These are phyloP conservation scores for Rhododendron griersonianum DNA, from an alignment of 148 eudicot genomes.

Conservation along the genomic window DNA sequence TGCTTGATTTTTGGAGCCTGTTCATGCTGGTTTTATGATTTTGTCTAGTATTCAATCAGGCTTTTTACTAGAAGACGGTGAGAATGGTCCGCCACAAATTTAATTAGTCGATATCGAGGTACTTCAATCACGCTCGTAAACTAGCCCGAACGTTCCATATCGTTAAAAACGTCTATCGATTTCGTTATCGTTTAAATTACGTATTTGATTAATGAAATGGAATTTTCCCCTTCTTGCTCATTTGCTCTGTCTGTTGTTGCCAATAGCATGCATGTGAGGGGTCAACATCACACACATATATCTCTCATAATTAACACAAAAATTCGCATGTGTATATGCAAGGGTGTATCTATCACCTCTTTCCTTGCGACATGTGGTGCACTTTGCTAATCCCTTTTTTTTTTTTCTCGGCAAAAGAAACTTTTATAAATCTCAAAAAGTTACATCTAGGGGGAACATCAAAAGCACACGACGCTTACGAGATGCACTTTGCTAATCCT, in stretches of 20 bases:
- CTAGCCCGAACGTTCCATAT: background rate
- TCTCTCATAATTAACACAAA: no score
- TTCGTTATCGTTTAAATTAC: no score
- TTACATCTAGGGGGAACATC: no score
- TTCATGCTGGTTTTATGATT: background rate
- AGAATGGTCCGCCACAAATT: background rate
- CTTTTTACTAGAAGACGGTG: background rate
- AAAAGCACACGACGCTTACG: no score
- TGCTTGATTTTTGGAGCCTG: background rate
- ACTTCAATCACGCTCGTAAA: background rate
- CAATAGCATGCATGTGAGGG: background rate
- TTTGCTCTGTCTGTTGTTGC: background rate
- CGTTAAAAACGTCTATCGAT: no score
- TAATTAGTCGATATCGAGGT: no score
- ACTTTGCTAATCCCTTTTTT: background rate
- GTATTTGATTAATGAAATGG: background rate
- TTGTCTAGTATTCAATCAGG: background rate
- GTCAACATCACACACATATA: background rate
- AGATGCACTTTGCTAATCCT: background rate
- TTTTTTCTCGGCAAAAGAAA: no score
- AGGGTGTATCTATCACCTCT: background rate
- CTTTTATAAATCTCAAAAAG: no score
- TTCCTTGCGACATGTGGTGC: background rate
- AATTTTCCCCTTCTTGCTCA: background rate
- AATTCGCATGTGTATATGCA: background rate